phyloP scores from a whole-genome alignment of 139 green algal genomes.

The Chlorella ohadii region DNA sequence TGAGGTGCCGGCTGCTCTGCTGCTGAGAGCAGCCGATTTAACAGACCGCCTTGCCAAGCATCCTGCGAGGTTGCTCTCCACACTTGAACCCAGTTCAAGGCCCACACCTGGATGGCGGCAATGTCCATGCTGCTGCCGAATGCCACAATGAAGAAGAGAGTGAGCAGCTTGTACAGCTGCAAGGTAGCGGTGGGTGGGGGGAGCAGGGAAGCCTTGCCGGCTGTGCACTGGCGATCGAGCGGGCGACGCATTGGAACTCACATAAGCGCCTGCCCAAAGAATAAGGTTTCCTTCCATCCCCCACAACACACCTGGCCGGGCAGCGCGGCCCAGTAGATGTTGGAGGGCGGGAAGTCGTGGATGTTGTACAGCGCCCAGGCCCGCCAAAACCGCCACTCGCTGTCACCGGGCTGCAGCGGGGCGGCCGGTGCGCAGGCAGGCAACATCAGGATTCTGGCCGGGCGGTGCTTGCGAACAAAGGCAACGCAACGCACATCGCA shows the following conservation, averaged over 20 bases:
- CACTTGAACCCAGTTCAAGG: too few species aligned
- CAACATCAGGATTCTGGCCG: neutral
- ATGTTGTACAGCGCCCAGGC: constrained; percentile 76
- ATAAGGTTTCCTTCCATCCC: too few species aligned
- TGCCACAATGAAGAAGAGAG: constrained; percentile 80
- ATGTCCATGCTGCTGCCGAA: constrained; percentile 84
- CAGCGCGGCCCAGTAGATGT: constrained; percentile 62
- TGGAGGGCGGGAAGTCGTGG: constrained; percentile 43
- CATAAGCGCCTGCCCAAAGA: too few species aligned
- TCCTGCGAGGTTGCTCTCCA: too few species aligned
- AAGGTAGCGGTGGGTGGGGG: neutral
- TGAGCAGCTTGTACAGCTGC: constrained; percentile 70
- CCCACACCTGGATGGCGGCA: constrained; percentile 29
- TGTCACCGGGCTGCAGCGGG: constrained; percentile 37
- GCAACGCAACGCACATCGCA: too few species aligned
- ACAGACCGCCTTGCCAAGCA: too few species aligned
- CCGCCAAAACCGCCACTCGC: constrained; percentile 67
- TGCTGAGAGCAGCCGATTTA: too few species aligned
- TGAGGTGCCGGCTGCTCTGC: too few species aligned
- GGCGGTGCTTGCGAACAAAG: too few species aligned
- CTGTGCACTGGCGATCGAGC: neutral
- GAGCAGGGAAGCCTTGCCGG: neutral
- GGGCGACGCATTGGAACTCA: too few species aligned
- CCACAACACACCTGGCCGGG: constrained; percentile 58
- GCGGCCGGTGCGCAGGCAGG: neutral